Conservation (phyloP, 108 stramenopile genomes). For the Skeletonema grethae region DNA sequence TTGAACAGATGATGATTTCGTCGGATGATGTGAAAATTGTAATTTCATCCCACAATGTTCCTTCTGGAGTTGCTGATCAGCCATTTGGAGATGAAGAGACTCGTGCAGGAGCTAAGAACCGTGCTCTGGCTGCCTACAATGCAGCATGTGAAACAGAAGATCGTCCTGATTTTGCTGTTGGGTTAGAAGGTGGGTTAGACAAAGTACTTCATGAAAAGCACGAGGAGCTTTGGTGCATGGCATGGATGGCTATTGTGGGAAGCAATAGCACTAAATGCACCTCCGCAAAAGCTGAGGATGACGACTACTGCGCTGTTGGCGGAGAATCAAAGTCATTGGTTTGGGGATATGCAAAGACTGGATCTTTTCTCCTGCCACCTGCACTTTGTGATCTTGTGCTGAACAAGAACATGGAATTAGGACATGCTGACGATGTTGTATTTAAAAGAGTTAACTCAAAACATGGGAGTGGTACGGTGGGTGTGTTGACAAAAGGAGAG, state of each 20-base stretch:
- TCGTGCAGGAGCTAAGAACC: constrained; percentile 76
- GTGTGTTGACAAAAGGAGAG: constrained; percentile 76
- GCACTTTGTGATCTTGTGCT: constrained; percentile 60
- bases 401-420: constrained; percentile 85
- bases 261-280: constrained; percentile 28
- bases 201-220: constrained; percentile 18
- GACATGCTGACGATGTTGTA: constrained; percentile 88
- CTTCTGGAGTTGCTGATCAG: constrained; percentile 81
- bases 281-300: constrained; percentile 12
- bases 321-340: constrained; percentile 13
- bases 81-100: constrained; percentile 92
- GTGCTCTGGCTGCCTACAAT: constrained; percentile 68
- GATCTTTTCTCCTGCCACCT: constrained; percentile 79
- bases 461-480: constrained; percentile 83
- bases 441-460: constrained; percentile 76
- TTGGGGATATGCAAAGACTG: constrained; percentile 74
- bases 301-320: constrained; percentile 5
- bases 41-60: constrained; percentile 55
- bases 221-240: constrained; percentile 82
- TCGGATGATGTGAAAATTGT: constrained; percentile 29
- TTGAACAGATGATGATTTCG: constrained; percentile 37
- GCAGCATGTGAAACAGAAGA: constrained; percentile 33
- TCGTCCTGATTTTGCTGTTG: constrained; percentile 74
- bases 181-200: constrained; percentile 94
- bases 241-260: constrained; percentile 91